These are phyloP conservation scores for Myxozyma nipponensis DNA, from an alignment of 805 yeast genomes.

Conservation along the genomic window DNA sequence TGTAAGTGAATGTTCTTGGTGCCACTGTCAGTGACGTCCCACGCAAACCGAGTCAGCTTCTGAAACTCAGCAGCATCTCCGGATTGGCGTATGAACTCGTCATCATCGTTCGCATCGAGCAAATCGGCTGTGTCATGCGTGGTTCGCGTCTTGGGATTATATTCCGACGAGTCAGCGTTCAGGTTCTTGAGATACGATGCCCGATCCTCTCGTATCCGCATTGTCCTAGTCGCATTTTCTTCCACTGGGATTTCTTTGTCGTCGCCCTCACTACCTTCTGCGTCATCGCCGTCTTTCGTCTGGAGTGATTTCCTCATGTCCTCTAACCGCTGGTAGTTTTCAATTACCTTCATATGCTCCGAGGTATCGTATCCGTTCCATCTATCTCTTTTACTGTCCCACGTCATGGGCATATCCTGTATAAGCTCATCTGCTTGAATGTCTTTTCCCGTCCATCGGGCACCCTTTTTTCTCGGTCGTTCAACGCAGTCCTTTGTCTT, in stretches of 20 bases:
- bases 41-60: constrained; percentile 48
- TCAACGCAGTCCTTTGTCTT: constrained; percentile 54
- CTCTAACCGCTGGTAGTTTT: constrained; percentile 45
- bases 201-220: constrained; percentile 68
- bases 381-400: constrained; percentile 71
- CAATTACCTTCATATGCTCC: constrained; percentile 54
- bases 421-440: constrained; percentile 33
- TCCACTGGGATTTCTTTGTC: constrained; percentile 31
- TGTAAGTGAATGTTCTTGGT: constrained; percentile 35
- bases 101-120: constrained; percentile 48
- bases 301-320: constrained; percentile 30
- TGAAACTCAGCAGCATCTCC: constrained; percentile 58
- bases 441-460: constrained; percentile 37
- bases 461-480: constrained; percentile 46
- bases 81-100: constrained; percentile 30
- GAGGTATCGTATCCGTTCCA: constrained; percentile 74
- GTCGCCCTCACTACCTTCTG: constrained; percentile 9
- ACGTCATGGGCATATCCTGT: constrained; percentile 39
- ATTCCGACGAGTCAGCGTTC: constrained; percentile 48
- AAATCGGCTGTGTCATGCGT: constrained; percentile 36
- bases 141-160: constrained; percentile 38
- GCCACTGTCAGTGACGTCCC: constrained; percentile 42
- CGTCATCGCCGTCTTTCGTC: constrained; percentile 19
- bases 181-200: constrained; percentile 63
- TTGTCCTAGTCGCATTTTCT: constrained; percentile 44